Evolutionary conservation across 2,329 filamentous ascomycete genomes (phyloP).

Genomic region (Botryotinia convoluta): DNA sequence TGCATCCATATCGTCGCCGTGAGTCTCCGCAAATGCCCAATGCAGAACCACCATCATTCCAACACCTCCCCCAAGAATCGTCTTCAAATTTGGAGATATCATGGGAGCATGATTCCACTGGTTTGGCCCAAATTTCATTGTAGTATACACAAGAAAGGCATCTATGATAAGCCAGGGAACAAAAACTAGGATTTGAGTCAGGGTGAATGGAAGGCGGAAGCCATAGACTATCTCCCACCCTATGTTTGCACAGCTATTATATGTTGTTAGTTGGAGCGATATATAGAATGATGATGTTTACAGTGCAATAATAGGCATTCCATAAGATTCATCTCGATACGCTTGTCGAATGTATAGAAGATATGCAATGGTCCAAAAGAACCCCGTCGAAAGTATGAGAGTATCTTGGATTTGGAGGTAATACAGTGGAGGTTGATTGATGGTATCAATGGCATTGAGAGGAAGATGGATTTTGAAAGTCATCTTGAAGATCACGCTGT

Average conservation of each 20-base stretch:
- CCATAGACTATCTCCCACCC: neutral
- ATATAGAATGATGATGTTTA: neutral
- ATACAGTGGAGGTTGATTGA: neutral
- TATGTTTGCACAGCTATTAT: neutral
- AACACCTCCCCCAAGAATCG: neutral
- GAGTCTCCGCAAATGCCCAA: neutral
- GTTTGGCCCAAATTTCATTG: neutral
- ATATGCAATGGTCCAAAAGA: neutral
- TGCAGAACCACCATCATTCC: neutral
- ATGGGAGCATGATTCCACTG: neutral
- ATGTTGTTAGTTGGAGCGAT: neutral
- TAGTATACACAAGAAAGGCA: neutral
- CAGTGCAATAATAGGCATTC: conserved; percentile 7
- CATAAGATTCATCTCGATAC: conserved; percentile 9
- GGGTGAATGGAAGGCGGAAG: neutral
- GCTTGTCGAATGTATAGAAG: neutral
- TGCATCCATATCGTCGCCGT: neutral
- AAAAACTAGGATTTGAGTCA: neutral
- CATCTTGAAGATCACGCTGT: neutral
- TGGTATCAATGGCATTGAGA: neutral
- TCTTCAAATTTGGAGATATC: neutral
- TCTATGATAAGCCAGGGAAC: neutral
- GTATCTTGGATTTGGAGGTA: neutral
- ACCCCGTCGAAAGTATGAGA: neutral
- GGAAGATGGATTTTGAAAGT: neutral